A percentile compares a stretch with the other conserved stretches of the same genome.
phyloP scores from a whole-genome alignment of 2,329 filamentous ascomycete genomes.

The Botryotinia calthae region DNA sequence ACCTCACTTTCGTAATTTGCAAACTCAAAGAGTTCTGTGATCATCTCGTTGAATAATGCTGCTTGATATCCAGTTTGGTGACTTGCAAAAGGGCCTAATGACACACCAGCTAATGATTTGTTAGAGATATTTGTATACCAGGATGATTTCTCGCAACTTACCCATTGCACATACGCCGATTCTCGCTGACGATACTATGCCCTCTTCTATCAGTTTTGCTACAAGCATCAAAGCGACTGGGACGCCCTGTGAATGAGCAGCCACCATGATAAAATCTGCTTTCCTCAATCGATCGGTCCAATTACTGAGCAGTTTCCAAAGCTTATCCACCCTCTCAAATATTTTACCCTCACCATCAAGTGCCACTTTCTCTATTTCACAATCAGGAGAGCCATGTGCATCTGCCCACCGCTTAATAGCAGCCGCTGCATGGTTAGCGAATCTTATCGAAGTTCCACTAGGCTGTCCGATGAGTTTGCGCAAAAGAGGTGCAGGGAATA shows the following conservation, averaged over 20 bases:
- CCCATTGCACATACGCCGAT: conserved; percentile 83
- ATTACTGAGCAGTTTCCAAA: conserved; percentile 93
- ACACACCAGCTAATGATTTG: conserved; percentile 72
- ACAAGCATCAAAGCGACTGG: conserved; percentile 91
- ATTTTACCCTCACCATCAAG: conserved; percentile 95
- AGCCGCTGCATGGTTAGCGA: conserved; percentile 81
- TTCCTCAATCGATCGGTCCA: conserved; percentile 88
- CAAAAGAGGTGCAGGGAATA: conserved; percentile 83
- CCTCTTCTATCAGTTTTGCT: conserved; percentile 87
- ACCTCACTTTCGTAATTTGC: conserved; percentile 77
- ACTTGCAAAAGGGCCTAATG: conserved; percentile 78
- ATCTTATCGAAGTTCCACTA: conserved; percentile 90
- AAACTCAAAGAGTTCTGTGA: conserved; percentile 95
- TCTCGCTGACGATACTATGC: conserved; percentile 71
- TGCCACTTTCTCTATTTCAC: conserved; percentile 88
- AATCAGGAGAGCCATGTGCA: conserved; percentile 66
- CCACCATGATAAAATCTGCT: conserved; percentile 88
- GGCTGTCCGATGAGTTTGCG: conserved; percentile 92
- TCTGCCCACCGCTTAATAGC: conserved; percentile 83
- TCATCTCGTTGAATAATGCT: conserved; percentile 76
- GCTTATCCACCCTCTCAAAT: conserved; percentile 78
- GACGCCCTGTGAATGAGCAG: conserved; percentile 93
- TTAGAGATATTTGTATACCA: background rate
- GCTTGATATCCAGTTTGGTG: conserved; percentile 21
- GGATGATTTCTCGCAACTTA: conserved; percentile 35